Evolutionary conservation across 805 yeast genomes (phyloP).

Genomic region (Metschnikowia chrysomelidarum): DNA sequence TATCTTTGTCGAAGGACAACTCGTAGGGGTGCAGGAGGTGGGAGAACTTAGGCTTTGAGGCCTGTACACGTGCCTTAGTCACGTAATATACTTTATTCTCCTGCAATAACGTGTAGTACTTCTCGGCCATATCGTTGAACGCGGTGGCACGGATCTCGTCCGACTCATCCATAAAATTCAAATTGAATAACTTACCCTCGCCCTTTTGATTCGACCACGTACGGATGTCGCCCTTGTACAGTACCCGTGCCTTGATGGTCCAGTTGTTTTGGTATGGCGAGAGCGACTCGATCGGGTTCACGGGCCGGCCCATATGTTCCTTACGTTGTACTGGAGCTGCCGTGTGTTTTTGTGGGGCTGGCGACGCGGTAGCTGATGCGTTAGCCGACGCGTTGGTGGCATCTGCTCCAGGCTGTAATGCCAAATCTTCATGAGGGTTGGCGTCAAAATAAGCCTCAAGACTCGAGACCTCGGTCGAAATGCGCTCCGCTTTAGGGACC

Average conservation of each 20-base stretch:
- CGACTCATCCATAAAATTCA: constrained; percentile 87
- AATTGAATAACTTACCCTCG: constrained; percentile 85
- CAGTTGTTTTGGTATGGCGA: constrained; percentile 90
- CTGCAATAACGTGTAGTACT: constrained; percentile 68
- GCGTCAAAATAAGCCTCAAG: constrained; percentile 57
- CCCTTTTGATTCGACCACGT: constrained; percentile 87
- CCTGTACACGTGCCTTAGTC: constrained; percentile 74
- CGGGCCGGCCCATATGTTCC: constrained; percentile 18
- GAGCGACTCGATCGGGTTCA: constrained; percentile 77
- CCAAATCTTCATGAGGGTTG: constrained; percentile 55
- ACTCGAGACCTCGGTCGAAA: constrained; percentile 34
- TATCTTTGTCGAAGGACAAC: constrained; percentile 74
- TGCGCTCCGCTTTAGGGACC: constrained; percentile 35
- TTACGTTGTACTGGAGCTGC: constrained; percentile 6
- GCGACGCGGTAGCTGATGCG: neutral
- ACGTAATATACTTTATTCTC: constrained; percentile 90
- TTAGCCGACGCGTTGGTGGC: no score
- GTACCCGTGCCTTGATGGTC: constrained; percentile 92
- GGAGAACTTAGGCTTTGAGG: constrained; percentile 84
- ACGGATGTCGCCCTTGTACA: constrained; percentile 82
- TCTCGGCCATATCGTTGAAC: constrained; percentile 83
- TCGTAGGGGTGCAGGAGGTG: constrained; percentile 87
- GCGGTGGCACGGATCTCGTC: constrained; percentile 97
- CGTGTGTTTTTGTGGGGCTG: constrained; percentile 19
- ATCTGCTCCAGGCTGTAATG: no score